Evolutionary conservation across 164 flowering plant genomes (phyloP).

Genomic region (Vitis amurensis): DNA sequence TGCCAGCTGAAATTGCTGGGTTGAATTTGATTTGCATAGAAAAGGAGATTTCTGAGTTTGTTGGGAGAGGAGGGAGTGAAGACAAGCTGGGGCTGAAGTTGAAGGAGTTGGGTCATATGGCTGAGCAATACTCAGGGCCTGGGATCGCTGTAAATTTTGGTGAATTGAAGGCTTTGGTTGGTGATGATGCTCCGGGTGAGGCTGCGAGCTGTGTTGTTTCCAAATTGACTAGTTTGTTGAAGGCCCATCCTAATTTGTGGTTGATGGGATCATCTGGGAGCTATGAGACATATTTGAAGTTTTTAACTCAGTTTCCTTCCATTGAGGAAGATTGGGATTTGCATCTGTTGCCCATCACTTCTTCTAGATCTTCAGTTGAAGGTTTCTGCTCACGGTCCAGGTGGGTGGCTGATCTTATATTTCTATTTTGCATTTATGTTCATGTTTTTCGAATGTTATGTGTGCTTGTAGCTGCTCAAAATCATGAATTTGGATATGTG

Average conservation of each 20-base stretch:
- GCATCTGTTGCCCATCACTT: constrained; percentile 48
- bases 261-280: constrained; percentile 41
- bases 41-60: constrained; percentile 36
- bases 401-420: constrained; percentile 20
- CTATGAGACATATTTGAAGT: constrained; percentile 32
- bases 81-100: constrained; percentile 35
- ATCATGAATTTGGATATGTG: background rate
- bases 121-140: constrained; percentile 23
- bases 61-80: constrained; percentile 20
- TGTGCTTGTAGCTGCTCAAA: background rate
- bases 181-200: constrained; percentile 20
- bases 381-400: constrained; percentile 39
- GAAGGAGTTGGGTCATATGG: constrained; percentile 23
- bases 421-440: background rate
- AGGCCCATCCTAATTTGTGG: constrained; percentile 33
- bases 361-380: constrained; percentile 26
- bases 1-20: constrained; percentile 29
- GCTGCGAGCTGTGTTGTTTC: constrained; percentile 29
- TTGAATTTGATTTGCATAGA: constrained; percentile 31
- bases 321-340: constrained; percentile 58
- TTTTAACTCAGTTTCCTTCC: constrained; percentile 32
- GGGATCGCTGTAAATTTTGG: constrained; percentile 21
- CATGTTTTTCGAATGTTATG: background rate
- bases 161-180: constrained; percentile 29
- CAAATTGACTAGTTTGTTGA: constrained; percentile 32